A percentile compares a stretch with the other conserved stretches of the same genome.
phyloP scores from a whole-genome alignment of 1,139 yeast species.

The Pichia sp. region DNA sequence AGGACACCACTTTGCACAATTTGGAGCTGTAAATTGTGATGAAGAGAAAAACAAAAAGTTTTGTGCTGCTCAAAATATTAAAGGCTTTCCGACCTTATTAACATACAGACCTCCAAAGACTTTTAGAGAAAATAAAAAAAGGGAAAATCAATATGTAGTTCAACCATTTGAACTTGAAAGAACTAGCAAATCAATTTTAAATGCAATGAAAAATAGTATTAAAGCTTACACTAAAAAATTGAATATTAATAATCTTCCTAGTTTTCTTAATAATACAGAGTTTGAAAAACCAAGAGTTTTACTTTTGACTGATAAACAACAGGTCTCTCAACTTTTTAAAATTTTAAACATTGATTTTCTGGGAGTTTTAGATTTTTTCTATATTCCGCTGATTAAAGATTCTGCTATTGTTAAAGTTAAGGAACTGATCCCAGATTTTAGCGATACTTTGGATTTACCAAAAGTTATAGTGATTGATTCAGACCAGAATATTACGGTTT shows the following conservation, averaged over 20 bases:
- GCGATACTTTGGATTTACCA: constrained; percentile 11
- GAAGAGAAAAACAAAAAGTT: constrained; percentile 55
- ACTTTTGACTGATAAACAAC: constrained; percentile 39
- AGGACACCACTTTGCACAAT: constrained; percentile 56
- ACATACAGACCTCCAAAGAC: constrained; percentile 79
- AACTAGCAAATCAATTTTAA: constrained; percentile 50
- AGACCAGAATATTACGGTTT: constrained; percentile 11
- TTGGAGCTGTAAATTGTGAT: constrained; percentile 88
- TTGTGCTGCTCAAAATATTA: constrained; percentile 60
- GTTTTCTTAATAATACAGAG: constrained; percentile 20
- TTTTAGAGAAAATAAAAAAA: constrained; percentile 26
- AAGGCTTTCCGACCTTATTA: constrained; percentile 78
- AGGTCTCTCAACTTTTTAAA: constrained; percentile 58
- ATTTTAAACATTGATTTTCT: constrained; percentile 73
- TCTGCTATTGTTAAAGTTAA: constrained; percentile 17
- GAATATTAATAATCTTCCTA: constrained; percentile 31
- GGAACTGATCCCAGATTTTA: constrained; percentile 10
- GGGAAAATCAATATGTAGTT: constrained; percentile 41
- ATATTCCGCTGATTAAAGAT: constrained; percentile 25
- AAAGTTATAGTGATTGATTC: constrained; percentile 17
- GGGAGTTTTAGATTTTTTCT: constrained; percentile 39
- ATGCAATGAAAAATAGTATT: constrained; percentile 53
- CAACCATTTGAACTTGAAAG: constrained; percentile 72
- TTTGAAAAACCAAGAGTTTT: constrained; percentile 38
- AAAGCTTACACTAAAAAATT: constrained; percentile 66